phyloP scores from a whole-genome alignment of 2,329 filamentous ascomycete species.

The Hypoxylon sp. region DNA sequence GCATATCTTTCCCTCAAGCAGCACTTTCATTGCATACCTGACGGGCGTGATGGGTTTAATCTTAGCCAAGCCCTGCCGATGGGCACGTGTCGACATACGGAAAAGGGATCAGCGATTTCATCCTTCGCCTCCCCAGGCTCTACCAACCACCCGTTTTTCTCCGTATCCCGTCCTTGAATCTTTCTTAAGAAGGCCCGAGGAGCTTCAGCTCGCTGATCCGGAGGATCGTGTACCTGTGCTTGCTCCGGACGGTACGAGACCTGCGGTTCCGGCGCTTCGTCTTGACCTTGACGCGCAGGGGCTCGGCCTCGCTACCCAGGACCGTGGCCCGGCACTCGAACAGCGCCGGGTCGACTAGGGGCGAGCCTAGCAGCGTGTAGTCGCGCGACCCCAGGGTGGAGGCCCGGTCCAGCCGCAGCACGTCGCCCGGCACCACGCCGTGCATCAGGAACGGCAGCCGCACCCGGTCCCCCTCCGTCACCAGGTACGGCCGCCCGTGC shows the following conservation, averaged over 20 bases:
- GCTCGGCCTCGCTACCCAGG: conserved; percentile 84
- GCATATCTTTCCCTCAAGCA: background rate
- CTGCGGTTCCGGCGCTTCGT: conserved; percentile 82
- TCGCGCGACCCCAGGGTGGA: conserved; percentile 86
- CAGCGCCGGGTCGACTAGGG: conserved; percentile 85
- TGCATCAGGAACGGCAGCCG: conserved; percentile 85
- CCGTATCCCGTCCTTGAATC: conserved; percentile 3
- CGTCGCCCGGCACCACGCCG: conserved; percentile 80
- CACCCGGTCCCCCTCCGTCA: conserved; percentile 79
- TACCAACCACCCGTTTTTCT: background rate
- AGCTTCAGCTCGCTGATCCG: conserved; percentile 85
- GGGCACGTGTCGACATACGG: too few species aligned
- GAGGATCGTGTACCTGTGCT: conserved; percentile 89
- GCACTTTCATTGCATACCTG: background rate
- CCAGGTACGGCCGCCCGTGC: conserved; percentile 82
- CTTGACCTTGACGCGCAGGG: conserved; percentile 81
- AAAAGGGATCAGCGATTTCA: too few species aligned
- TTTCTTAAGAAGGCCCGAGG: conserved; percentile 34
- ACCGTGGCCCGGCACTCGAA: conserved; percentile 90
- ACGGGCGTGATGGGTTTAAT: too few species aligned
- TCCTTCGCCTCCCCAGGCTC: too few species aligned
- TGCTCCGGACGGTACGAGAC: conserved; percentile 83
- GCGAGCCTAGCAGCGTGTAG: conserved; percentile 84
- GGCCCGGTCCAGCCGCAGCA: conserved; percentile 88
- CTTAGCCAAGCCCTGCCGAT: background rate